Conservation (phyloP, 176 grass and related monocot genomes). For the Oryza glaberrima region DNA sequence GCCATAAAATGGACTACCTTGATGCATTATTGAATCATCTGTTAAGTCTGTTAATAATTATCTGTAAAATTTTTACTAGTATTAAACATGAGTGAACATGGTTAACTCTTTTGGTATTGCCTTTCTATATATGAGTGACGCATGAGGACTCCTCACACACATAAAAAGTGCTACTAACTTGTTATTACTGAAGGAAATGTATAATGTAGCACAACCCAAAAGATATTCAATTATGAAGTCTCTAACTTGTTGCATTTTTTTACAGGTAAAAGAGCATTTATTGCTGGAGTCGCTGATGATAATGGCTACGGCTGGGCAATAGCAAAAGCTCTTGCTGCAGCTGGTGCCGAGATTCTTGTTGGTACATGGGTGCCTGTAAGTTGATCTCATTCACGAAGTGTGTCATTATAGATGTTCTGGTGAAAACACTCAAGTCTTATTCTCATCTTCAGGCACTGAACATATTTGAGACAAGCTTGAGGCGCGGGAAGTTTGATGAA, state of each 20-base stretch:
- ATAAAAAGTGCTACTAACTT: not conserved
- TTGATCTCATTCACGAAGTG: slow-evolving; percentile 19
- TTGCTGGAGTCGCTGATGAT: slow-evolving; percentile 97
- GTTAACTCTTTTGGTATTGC: not conserved
- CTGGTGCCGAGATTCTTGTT: slow-evolving; percentile 95
- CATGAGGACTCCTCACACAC: not conserved
- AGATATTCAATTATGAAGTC: not conserved
- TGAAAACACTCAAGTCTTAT: not conserved
- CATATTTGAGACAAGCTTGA: slow-evolving; percentile 40
- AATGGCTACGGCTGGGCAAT: slow-evolving; percentile 99
- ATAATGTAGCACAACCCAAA: not conserved
- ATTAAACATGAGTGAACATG: not conserved
- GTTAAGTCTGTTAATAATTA: not conserved
- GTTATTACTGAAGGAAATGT: not conserved
- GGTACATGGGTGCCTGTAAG: slow-evolving; percentile 99
- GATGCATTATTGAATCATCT: not conserved
- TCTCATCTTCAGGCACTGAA: slow-evolving; percentile 48
- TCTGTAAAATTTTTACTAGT: not conserved
- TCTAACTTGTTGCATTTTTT: slow-evolving; percentile 10
- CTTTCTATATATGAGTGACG: not conserved
- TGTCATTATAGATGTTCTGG: not conserved
- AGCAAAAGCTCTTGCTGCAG: slow-evolving; percentile 94
- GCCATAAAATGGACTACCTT: not conserved
- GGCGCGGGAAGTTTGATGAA: slow-evolving; percentile 42
- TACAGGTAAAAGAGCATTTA: slow-evolving; percentile 93